A percentile compares a stretch with the other conserved stretches of the same genome.
phyloP scores from a whole-genome alignment of 2,329 filamentous ascomycete genomes.

The Daldinia sp. region DNA sequence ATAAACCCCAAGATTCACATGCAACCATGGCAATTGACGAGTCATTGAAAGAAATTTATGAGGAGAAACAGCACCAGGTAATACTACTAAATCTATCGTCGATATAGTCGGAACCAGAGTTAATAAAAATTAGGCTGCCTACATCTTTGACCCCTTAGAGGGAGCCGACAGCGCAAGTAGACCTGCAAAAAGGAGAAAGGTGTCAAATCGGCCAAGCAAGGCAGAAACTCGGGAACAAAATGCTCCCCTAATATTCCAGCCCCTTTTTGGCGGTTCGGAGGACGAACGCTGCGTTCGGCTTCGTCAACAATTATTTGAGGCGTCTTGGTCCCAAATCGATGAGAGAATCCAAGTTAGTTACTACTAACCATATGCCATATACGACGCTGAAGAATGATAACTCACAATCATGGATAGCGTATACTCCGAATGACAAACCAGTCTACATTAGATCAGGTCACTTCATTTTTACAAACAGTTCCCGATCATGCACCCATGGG shows the following conservation, averaged over 20 bases:
- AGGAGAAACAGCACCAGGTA: conserved; percentile 47
- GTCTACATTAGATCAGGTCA: conserved; percentile 66
- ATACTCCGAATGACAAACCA: conserved; percentile 69
- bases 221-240: conserved; percentile 24
- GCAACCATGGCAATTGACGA: conserved; percentile 41
- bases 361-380: conserved; percentile 49
- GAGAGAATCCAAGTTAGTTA: conserved; percentile 60
- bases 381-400: conserved; percentile 5
- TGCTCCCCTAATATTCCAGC: conserved; percentile 52
- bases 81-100: not conserved
- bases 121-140: conserved; percentile 60
- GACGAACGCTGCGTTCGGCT: conserved; percentile 56
- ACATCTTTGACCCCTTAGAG: conserved; percentile 65
- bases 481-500: conserved; percentile 45
- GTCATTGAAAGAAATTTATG: conserved; percentile 36
- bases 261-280: conserved; percentile 65
- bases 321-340: conserved; percentile 71
- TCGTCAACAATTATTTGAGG: conserved; percentile 67
- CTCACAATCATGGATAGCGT: conserved; percentile 48
- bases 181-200: conserved; percentile 66
- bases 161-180: conserved; percentile 47
- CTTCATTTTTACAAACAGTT: conserved; percentile 60
- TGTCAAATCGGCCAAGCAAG: conserved; percentile 52
- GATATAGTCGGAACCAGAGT: not conserved
- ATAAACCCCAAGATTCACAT: not conserved